Evolutionary conservation across 2,329 filamentous ascomycete species (phyloP), one percentile per base, ranked within the genome.

Genomic region (Fusarium pseudocircinatum): DNA sequence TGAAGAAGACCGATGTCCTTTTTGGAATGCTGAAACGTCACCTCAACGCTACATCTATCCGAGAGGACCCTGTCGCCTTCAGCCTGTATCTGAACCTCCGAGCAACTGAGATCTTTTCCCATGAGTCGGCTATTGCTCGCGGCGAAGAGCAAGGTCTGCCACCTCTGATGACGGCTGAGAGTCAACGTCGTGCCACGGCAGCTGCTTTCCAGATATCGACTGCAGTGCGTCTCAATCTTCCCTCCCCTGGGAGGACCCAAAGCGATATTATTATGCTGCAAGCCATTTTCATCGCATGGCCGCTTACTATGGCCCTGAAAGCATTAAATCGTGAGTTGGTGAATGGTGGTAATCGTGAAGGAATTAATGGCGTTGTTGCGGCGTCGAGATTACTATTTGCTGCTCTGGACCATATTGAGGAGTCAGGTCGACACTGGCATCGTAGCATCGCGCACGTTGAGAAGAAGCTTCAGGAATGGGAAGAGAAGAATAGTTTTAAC

Each of bases 211-310:
- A 47, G n/a, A n/a, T 58, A 47, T 47, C 54, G 0, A 58, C 30
- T 7, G 54, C 40, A 10, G 54, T 58, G 18, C 30, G 40, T 0
- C n/a, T 58, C 0, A 58, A 58, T 1, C 18, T 58, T 0, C 40
- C 54, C 4, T 58, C 54, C 0, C 40, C 54, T 0, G 0, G n/a
- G n/a, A 47, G 47, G 7, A 0, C 20, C 0, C 14, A 28, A 0
- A 58, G 11, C 11, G 30, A 47, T 1, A 47, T 58, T 0, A 58
- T 58, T 0, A 47, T 34, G 40, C 18, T 58, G 0, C 54, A 58
- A 1, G 54, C 54, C 3, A 58, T 58, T 0, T 58, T 58, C 0
- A 58, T 47, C 8, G 54, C 54, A 0, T 58, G 54, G 54, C 54
- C 54, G 6, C 39, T 58, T 0, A 58, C 40, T 0, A 58, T 58